A percentile compares a stretch with the other conserved stretches of the same genome.
Conservation (phyloP, 345 rosid genomes). For the Laguncularia racemosa region DNA sequence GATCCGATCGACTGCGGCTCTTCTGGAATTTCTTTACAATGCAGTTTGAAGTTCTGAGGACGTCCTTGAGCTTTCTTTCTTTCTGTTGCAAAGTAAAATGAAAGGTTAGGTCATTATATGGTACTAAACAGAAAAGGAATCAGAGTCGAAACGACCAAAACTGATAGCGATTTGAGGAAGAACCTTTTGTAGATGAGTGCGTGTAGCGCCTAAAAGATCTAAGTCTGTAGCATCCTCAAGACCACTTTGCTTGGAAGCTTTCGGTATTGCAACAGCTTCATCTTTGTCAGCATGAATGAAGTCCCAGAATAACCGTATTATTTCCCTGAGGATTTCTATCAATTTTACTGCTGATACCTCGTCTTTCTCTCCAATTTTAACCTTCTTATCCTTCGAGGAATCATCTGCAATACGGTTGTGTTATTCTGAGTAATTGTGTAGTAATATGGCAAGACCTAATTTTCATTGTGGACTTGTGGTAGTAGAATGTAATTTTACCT, state of each 20-base stretch:
- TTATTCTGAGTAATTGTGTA: not conserved
- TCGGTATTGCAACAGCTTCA: slow-evolving; percentile 17
- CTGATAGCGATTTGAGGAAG: not conserved
- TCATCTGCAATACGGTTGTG: slow-evolving; percentile 33
- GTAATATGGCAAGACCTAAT: not conserved
- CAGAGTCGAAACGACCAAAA: not conserved
- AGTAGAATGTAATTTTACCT: slow-evolving; percentile 30
- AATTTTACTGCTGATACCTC: slow-evolving; percentile 31
- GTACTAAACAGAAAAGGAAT: too few relatives aligned
- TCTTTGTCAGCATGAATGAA: slow-evolving; percentile 51
- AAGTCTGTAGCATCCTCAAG: slow-evolving; percentile 39
- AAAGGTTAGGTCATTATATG: not conserved
- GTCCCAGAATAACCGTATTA: slow-evolving; percentile 51
- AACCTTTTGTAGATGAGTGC: slow-evolving; percentile 61
- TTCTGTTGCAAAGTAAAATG: slow-evolving; percentile 33
- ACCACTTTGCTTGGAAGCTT: slow-evolving; percentile 27
- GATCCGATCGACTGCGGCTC: slow-evolving; percentile 32
- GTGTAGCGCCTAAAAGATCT: slow-evolving; percentile 38
- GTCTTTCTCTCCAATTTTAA: slow-evolving; percentile 30
- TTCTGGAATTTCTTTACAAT: slow-evolving; percentile 53
- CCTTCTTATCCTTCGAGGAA: slow-evolving; percentile 32
- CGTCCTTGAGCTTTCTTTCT: slow-evolving; percentile 65
- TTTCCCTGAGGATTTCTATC: slow-evolving; percentile 33
- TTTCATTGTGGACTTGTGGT: not conserved
- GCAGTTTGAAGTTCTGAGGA: slow-evolving; percentile 49